A percentile compares a stretch with the other conserved stretches of the same genome.
Conservation (phyloP, 2,329 filamentous ascomycete species). For the Aphanocladium album region DNA sequence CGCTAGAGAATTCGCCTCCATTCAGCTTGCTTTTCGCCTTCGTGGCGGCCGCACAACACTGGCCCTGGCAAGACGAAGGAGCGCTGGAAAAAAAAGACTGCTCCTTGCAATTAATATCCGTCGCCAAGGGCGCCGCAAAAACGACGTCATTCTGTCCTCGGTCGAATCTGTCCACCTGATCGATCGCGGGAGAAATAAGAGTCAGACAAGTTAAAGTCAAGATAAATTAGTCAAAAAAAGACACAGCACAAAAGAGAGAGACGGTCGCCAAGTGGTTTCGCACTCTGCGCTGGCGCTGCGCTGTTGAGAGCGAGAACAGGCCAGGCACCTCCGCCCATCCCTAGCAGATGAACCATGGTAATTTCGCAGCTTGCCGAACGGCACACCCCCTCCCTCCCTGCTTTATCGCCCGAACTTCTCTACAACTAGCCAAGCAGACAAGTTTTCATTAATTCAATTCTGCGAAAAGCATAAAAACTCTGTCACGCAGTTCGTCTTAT, state of each 20-base stretch:
- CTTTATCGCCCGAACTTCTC: not conserved
- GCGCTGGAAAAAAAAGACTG: not conserved
- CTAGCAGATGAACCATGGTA: conserved; percentile 8
- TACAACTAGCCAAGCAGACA: not conserved
- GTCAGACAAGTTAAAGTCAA: not conserved
- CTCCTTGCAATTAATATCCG: conserved; percentile 11
- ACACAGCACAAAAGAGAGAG: not conserved
- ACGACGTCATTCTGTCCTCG: conserved; percentile 1
- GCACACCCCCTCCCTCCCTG: not conserved
- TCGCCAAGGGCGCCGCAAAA: not conserved
- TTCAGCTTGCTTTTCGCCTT: no score
- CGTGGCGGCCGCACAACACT: no score
- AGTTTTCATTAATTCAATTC: not conserved
- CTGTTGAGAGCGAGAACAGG: not conserved
- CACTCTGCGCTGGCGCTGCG: not conserved
- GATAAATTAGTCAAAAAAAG: conserved; percentile 1
- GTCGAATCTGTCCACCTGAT: not conserved
- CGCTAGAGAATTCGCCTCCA: no score
- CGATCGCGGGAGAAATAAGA: not conserved
- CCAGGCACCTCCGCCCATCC: not conserved
- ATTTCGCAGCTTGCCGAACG: conserved; percentile 9
- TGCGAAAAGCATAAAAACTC: not conserved
- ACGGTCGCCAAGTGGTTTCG: not conserved
- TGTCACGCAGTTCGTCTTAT: not conserved
- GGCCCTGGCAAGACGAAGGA: not conserved